These are phyloP conservation scores for Euphorbia peplus DNA, from an alignment of 345 rosid species.

Conservation along the genomic window DNA sequence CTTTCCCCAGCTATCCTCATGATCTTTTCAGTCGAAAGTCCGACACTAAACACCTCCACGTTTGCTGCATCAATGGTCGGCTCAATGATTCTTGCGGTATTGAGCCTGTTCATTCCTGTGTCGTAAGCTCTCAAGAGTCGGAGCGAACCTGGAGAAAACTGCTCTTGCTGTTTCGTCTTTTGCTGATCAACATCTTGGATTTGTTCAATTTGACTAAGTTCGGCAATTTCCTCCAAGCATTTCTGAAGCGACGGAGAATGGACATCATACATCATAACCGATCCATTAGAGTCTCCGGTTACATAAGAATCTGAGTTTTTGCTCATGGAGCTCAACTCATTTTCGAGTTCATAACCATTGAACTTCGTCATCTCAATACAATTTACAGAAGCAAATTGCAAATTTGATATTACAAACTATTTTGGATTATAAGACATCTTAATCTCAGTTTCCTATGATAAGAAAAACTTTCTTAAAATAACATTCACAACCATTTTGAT, in stretches of 20 bases:
- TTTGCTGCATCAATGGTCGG: not conserved
- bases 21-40: slow-evolving; percentile 38
- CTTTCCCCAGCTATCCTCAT: slow-evolving; percentile 48
- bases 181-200: slow-evolving; percentile 7
- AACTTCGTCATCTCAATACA: not conserved
- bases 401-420: not conserved
- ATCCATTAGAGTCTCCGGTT: slow-evolving; percentile 19
- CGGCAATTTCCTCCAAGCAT: slow-evolving; percentile 25
- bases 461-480: not conserved
- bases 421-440: not conserved
- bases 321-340: slow-evolving; percentile 20
- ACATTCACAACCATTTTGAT: not conserved
- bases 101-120: slow-evolving; percentile 12
- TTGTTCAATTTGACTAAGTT: slow-evolving; percentile 22
- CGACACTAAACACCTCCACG: not conserved
- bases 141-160: slow-evolving; percentile 22
- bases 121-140: slow-evolving; percentile 3
- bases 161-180: slow-evolving; percentile 1
- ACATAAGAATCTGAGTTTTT: slow-evolving; percentile 16
- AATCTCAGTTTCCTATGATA: slow-evolving; percentile 5
- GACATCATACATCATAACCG: not conserved
- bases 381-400: not conserved
- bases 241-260: slow-evolving; percentile 25
- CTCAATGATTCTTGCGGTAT: slow-evolving; percentile 12
- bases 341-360: slow-evolving; percentile 14